Percentiles rank a stretch among this genome's conserved stretches.
phyloP scores from a whole-genome alignment of 208 protist species.

The Strigomonas culicis region DNA sequence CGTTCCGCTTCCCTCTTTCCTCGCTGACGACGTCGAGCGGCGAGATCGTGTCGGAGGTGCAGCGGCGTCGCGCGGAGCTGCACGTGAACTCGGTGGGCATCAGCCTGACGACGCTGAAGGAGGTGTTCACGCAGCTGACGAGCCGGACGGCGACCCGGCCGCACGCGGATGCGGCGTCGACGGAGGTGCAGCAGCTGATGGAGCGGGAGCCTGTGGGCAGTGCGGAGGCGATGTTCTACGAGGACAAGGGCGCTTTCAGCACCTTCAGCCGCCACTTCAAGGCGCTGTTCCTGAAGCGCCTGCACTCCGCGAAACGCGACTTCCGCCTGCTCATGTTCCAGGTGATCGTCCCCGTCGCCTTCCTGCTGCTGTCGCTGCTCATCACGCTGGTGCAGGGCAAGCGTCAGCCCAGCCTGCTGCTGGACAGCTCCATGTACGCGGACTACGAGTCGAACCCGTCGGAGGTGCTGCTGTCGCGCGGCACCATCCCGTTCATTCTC shows the following conservation, averaged over 20 bases:
- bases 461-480: slow-evolving; percentile 36
- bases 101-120: slow-evolving; percentile 75
- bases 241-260: slow-evolving; percentile 9
- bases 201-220: neutral
- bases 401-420: slow-evolving; percentile 40
- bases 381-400: slow-evolving; percentile 54
- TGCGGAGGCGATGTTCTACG: slow-evolving; percentile 1
- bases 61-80: slow-evolving; percentile 32
- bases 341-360: slow-evolving; percentile 68
- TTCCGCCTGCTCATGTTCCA: slow-evolving; percentile 65
- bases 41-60: slow-evolving; percentile 43
- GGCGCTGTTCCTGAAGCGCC: slow-evolving; percentile 71
- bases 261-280: slow-evolving; percentile 65
- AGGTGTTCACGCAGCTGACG: slow-evolving; percentile 72
- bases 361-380: slow-evolving; percentile 69
- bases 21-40: slow-evolving; percentile 37
- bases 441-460: slow-evolving; percentile 38
- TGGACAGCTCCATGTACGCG: slow-evolving; percentile 69
- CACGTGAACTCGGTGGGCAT: slow-evolving; percentile 51
- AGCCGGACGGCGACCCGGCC: slow-evolving; percentile 14
- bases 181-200: neutral
- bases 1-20: slow-evolving; percentile 60
- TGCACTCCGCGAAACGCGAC: slow-evolving; percentile 74
- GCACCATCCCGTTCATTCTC: neutral
- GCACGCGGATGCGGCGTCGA: neutral